Base-by-base conservation (phyloP, 2,329 filamentous ascomycete genomes). In the Furcasterigmium sp. region DNA sequence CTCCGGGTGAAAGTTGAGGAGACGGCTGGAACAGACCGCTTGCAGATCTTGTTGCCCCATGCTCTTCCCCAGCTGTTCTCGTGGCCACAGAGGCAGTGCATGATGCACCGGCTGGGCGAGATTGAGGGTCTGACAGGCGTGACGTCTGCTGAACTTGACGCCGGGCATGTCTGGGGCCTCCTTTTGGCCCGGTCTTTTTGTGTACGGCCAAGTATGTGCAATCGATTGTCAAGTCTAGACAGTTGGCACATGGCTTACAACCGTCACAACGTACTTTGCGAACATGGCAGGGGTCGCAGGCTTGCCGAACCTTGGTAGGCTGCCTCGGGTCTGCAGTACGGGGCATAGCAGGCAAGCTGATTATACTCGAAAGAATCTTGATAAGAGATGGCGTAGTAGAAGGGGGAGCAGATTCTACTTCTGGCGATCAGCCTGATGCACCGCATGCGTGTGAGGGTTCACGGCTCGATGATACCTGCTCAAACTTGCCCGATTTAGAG, bases 221-320 rank as follows among this genome's bases (percentile, higher is more conserved):
- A 2, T 39, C 38, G 19, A 48, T 14, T 4, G 37, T 42, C 1
- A 47, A 43, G 0, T 38, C 36, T 9, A 20, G 35, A 23, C 59
- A 62, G 45, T 58, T 60, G 5, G 37, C 21, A 32, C 59, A 62
- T 0, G 59, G 58, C 2, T 37, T 45, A 2, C 32, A 30, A 3
- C 58, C 56, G 37, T 61, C 50, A 15, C 59, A 62, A 18, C 59
- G 58, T 0, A 58, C 48, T 37, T 62, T 62, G 5, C 56, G 46
- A 3, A 37, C 41, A 29, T 56, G 58, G 14, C 59, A 62, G 11
- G 51, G 42, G 37, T 62, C 59, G 21, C 59, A 62, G 1, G 59
- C 59, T 37, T 62, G 56, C 34, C 47, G 51, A 11, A 56, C 50
- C 43, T 56, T 41, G 37, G 21, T 15, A 8, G 17, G n/a, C 39